Evolutionary conservation across 305 asterid species (phyloP).

Genomic region (Plantago lanceolata): DNA sequence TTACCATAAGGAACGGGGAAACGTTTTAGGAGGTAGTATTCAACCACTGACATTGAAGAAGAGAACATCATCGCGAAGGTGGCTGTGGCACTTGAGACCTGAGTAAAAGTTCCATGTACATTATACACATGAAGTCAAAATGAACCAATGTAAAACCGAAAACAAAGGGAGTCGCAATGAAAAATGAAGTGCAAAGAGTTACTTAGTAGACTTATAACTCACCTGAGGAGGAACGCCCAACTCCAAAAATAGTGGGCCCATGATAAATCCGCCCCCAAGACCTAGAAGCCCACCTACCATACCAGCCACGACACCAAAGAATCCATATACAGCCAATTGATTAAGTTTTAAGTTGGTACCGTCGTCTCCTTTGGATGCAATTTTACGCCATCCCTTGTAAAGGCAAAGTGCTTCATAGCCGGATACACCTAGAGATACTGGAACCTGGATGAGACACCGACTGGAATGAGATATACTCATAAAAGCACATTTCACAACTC

Average conservation of each 20-base stretch:
- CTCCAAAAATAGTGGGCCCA: slow-evolving; percentile 94
- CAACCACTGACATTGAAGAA: slow-evolving; percentile 95
- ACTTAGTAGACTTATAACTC: neutral
- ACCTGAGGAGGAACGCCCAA: slow-evolving; percentile 96
- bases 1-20: slow-evolving; percentile 92
- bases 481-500: neutral
- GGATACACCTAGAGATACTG: slow-evolving; percentile 73
- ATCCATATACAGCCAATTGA: slow-evolving; percentile 61
- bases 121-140: neutral
- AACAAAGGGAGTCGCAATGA: neutral
- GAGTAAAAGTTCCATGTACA: slow-evolving; percentile 21
- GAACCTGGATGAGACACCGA: slow-evolving; percentile 45
- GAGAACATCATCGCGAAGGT: slow-evolving; percentile 98
- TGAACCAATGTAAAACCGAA: neutral
- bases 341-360: slow-evolving; percentile 56
- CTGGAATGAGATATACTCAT: neutral
- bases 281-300: slow-evolving; percentile 93
- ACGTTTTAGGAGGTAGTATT: slow-evolving; percentile 85
- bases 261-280: slow-evolving; percentile 93
- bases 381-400: slow-evolving; percentile 79
- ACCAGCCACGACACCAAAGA: slow-evolving; percentile 77
- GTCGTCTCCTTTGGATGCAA: slow-evolving; percentile 67
- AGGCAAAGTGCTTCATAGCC: slow-evolving; percentile 62
- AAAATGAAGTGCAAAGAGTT: neutral
- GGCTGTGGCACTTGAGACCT: slow-evolving; percentile 98